These are phyloP conservation scores for Peronosclerospora sorghi DNA, from an alignment of 352 stramenopile species.

Conservation along the genomic window DNA sequence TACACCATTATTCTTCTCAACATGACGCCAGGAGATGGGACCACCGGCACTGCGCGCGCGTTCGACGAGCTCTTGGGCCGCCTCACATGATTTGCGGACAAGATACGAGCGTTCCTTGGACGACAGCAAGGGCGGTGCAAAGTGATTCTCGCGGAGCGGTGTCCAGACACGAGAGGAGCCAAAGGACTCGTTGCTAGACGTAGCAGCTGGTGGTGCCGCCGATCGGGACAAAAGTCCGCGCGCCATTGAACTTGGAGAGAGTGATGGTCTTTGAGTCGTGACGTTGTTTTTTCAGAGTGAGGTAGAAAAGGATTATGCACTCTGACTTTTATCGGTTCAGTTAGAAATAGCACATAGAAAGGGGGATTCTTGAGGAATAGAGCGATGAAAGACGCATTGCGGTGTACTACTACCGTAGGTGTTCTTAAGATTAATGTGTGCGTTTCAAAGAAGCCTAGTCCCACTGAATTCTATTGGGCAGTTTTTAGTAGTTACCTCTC, in stretches of 20 bases:
- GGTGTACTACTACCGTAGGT: too few species aligned
- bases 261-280: constrained; percentile 7
- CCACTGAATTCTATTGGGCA: too few species aligned
- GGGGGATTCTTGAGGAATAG: too few species aligned
- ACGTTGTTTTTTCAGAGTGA: constrained; percentile 18
- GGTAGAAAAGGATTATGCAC: neutral
- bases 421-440: too few species aligned
- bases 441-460: too few species aligned
- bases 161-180: constrained; percentile 31
- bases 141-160: constrained; percentile 67
- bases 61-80: constrained; percentile 67
- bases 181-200: constrained; percentile 1
- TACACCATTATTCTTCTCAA: constrained; percentile 67
- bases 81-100: constrained; percentile 72
- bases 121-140: constrained; percentile 55
- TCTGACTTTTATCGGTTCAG: too few species aligned
- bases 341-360: too few species aligned
- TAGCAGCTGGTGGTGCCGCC: constrained; percentile 1
- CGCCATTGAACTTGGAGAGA: constrained; percentile 6
- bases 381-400: too few species aligned
- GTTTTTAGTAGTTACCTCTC: too few species aligned
- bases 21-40: constrained; percentile 58
- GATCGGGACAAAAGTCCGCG: constrained; percentile 13
- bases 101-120: constrained; percentile 58
- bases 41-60: constrained; percentile 47